phyloP scores from a whole-genome alignment of 768 basidiomycete species.

The Lactifluus echinatus region DNA sequence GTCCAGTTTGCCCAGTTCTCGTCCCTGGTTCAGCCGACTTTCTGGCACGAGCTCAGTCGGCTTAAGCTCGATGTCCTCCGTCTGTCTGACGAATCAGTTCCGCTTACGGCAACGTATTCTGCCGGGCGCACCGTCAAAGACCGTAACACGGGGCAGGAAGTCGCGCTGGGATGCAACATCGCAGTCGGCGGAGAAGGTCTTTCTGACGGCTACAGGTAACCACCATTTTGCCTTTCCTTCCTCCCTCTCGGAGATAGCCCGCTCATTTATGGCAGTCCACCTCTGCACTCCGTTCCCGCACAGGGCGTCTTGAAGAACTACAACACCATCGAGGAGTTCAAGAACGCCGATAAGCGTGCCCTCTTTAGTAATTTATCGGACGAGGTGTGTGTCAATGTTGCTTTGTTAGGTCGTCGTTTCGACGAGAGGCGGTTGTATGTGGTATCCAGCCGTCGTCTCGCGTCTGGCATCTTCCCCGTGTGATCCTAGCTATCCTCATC shows the following conservation, averaged over 20 bases:
- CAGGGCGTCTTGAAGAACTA: slow-evolving; percentile 81
- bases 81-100: slow-evolving; percentile 63
- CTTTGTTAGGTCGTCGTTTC: neutral
- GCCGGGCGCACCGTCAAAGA: slow-evolving; percentile 67
- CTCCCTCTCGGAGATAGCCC: neutral
- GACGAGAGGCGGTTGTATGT: neutral
- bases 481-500: neutral
- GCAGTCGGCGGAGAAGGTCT: slow-evolving; percentile 61
- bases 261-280: slow-evolving; percentile 28
- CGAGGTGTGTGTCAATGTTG: slow-evolving; percentile 38
- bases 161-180: slow-evolving; percentile 63
- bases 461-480: neutral
- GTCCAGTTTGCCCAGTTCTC: slow-evolving; percentile 88
- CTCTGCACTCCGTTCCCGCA: slow-evolving; percentile 43
- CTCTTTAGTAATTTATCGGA: slow-evolving; percentile 68
- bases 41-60: slow-evolving; percentile 86
- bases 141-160: slow-evolving; percentile 63
- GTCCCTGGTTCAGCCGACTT: slow-evolving; percentile 79
- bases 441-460: neutral
- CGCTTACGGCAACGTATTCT: slow-evolving; percentile 59
- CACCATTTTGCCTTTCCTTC: slow-evolving; percentile 12
- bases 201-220: slow-evolving; percentile 37
- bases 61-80: slow-evolving; percentile 88
- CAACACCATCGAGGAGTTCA: slow-evolving; percentile 97
- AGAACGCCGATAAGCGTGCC: slow-evolving; percentile 78